Base-by-base conservation (phyloP, 2,329 filamentous ascomycete species). In the Camillea tinctor region DNA sequence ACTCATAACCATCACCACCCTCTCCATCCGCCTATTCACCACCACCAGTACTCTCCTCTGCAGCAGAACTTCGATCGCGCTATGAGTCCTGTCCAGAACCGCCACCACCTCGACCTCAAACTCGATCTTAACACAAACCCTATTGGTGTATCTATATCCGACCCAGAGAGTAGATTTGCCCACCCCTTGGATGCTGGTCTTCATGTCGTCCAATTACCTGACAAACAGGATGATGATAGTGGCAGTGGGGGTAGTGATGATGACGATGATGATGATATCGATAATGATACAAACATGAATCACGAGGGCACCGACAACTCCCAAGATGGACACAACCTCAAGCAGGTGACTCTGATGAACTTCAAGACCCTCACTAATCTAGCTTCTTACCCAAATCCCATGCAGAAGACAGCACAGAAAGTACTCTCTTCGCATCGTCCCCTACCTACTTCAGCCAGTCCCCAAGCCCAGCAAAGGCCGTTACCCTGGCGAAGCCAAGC, bases 1-100 rank as follows among this genome's bases (percentile, higher is more conserved):
- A 50, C 62, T 67, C 20, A 58, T 69, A 20, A 59, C 67, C 13
- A 61, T 67, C 50, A 64, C 61, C 64, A 30, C 26, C 26, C 26
- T 30, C 26, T 11, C 13, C 26, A 7, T 30, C 26, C 26, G 26
- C 26, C 13, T 30, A 7, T 57, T 52, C 22, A 58, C 50, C 73
- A 72, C 19, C 76, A 79, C 48, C 76, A 80, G 58, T 84, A 84
- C 62, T 79, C 78, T 3, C 82, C 82, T 21, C 72, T 85, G 24
- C 82, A 83, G 68, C 81, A 85, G 64, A 84, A 84, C 64, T 78
- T 79, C 66, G 81, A 84, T 60, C 79, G 81, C 56, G 81, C 82
- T 22, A 66, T 80, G 52, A 82, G 76, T 57, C 81, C 80, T 22
- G 48, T 40, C 55, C 52, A 44, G 36, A n/a, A 56, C 53, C 24